Conservation (phyloP, 768 basidiomycete genomes). For the Pleurotus tuber-regium region DNA sequence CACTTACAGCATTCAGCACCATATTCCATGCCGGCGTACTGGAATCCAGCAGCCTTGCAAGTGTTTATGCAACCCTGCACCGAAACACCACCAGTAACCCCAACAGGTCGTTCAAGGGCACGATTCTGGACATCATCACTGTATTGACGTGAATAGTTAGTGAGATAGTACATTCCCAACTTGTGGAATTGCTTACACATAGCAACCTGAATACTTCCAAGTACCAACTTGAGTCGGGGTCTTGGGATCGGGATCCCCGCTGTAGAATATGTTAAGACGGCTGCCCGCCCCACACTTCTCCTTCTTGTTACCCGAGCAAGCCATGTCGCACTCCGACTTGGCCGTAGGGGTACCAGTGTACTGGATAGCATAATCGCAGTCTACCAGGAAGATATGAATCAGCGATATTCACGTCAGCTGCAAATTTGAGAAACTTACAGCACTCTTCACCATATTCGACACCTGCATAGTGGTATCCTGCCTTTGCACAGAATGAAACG, state of each 20-base stretch:
- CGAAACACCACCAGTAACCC: slow-evolving; percentile 37
- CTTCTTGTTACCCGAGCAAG: slow-evolving; percentile 40
- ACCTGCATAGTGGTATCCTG: slow-evolving; percentile 41
- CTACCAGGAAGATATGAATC: slow-evolving; percentile 18
- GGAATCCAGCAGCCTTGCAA: slow-evolving; percentile 38
- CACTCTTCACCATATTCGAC: slow-evolving; percentile 52
- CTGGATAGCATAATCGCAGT: slow-evolving; percentile 40
- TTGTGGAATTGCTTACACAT: slow-evolving; percentile 29
- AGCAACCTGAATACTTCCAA: slow-evolving; percentile 52
- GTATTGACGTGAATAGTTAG: slow-evolving; percentile 11
- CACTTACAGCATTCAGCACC: slow-evolving; percentile 15
- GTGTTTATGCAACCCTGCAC: slow-evolving; percentile 37
- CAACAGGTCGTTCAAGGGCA: slow-evolving; percentile 32
- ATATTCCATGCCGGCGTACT: slow-evolving; percentile 40
- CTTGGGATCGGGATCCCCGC: slow-evolving; percentile 34
- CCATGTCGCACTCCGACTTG: slow-evolving; percentile 32
- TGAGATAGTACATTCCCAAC: too few species aligned
- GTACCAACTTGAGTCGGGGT: slow-evolving; percentile 38
- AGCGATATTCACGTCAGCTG: not conserved
- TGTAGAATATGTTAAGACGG: slow-evolving; percentile 44
- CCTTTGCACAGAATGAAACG: slow-evolving; percentile 18
- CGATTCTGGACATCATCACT: slow-evolving; percentile 44
- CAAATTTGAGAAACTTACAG: slow-evolving; percentile 33
- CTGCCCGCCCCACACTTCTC: slow-evolving; percentile 44
- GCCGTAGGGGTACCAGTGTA: slow-evolving; percentile 26